Base-by-base conservation (phyloP, 2,329 filamentous ascomycete genomes). In the Botrytis paeoniae region DNA sequence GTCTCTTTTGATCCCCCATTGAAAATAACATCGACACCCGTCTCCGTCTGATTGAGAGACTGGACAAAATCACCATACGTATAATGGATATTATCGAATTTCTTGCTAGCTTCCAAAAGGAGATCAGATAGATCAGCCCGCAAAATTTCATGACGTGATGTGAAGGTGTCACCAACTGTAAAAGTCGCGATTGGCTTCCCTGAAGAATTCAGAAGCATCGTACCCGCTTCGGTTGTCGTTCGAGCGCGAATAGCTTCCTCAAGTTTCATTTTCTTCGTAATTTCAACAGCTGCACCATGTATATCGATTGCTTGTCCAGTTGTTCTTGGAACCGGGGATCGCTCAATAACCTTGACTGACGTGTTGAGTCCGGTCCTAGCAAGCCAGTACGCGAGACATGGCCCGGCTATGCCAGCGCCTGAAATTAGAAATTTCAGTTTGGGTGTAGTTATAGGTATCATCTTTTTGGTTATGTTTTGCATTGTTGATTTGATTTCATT, bases 221-320 rank as follows among this genome's bases (percentile, higher is more conserved):
- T 75, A 20, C 85, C 86, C 54, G 84, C 79, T 75, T 87, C 81
- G 0, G 82, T 81, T 2, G 82, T 82, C 1, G 76, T 80, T 45
- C 81, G 82, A 59, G 80, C 78, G 32, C 79, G 80, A 29, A 84
- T 82, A 0, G 81, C 80, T 61, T 83, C 82, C 78, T 84, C 80
- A 0, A 82, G 81, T 0, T 83, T 81, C 75, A 83, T 84, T 71
- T 80, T 81, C 12, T 81, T 78, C 79, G 83, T 83, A 3, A 84
- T 78, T 1, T 80, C 78, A 10, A 84, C 81, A 1, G 82, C 82
- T 1, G 77, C 77, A 22, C 80, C 81, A 82, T 85, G 84, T 4
- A 89, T 81, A 75, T 90, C 88, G 41, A 90, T 79, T 59, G 88
- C 86, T 12, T 85, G 83, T 0, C 88, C 88, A 0, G 81, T 82